A percentile compares a stretch with the other conserved stretches of the same genome.
These are phyloP conservation scores for Wickerhamiella dianesei DNA, from an alignment of 805 yeast species.

Conservation along the genomic window DNA sequence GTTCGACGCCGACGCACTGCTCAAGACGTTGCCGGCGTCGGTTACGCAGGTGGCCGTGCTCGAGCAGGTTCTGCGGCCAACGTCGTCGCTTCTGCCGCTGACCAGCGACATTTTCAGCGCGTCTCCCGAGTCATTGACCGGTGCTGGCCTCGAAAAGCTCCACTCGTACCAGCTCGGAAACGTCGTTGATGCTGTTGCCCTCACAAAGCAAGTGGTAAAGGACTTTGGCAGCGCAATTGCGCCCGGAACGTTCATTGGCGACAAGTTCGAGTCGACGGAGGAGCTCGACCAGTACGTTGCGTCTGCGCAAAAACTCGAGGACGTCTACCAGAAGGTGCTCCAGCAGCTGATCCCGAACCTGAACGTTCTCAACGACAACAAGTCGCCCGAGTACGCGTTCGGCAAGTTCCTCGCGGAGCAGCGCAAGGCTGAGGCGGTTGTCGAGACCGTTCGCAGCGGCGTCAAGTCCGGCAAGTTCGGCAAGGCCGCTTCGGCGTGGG, in stretches of 20 bases:
- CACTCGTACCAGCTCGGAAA: conserved; percentile 43
- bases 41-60: conserved; percentile 46
- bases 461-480: conserved; percentile 23
- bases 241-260: conserved; percentile 9
- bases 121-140: conserved; percentile 19
- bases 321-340: conserved; percentile 63
- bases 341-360: conserved; percentile 51
- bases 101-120: conserved; percentile 63
- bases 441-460: conserved; percentile 34
- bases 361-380: conserved; percentile 39
- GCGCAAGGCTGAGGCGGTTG: conserved; percentile 36
- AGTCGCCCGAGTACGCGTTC: conserved; percentile 76
- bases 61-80: conserved; percentile 43
- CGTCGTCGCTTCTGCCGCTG: conserved; percentile 49
- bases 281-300: conserved; percentile 10
- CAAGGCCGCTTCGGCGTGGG: conserved; percentile 48
- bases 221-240: not conserved
- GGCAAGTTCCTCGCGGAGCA: conserved; percentile 55
- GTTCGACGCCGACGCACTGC: conserved; percentile 42
- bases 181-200: conserved; percentile 29
- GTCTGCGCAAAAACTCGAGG: conserved; percentile 45
- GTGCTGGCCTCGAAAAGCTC: conserved; percentile 26
- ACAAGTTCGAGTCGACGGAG: not conserved
- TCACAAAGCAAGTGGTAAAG: conserved; percentile 2
- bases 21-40: conserved; percentile 38